A percentile compares a stretch with the other conserved stretches of the same genome.
These are phyloP conservation scores for Phalaenopsis hybrid DNA, from an alignment of 116 monocot species.

Conservation along the genomic window DNA sequence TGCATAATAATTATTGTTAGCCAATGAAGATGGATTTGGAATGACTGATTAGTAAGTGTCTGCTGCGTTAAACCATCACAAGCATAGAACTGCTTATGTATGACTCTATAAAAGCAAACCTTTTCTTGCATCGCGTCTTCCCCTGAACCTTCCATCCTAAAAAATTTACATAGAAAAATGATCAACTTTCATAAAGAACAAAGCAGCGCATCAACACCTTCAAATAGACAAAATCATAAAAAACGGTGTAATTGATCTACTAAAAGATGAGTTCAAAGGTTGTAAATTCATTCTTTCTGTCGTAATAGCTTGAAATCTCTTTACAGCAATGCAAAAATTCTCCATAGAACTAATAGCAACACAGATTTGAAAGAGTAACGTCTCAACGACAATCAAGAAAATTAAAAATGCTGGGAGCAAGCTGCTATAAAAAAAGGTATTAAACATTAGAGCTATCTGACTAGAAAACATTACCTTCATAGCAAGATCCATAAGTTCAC, in stretches of 20 bases:
- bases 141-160: conserved; percentile 90
- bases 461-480: conserved; percentile 75
- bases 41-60: no score
- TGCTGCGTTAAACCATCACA: not conserved
- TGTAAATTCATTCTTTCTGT: no score
- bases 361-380: no score
- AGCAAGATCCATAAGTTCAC: conserved; percentile 94
- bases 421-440: not conserved
- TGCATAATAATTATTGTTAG: conserved; percentile 9
- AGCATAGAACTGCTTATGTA: not conserved
- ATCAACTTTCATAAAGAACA: conserved; percentile 5
- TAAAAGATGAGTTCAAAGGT: no score
- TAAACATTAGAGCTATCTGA: not conserved
- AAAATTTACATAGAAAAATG: conserved; percentile 14
- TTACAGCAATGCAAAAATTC: no score
- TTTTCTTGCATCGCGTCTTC: conserved; percentile 87
- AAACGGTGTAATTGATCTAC: no score
- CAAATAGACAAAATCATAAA: not conserved
- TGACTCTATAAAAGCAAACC: conserved; percentile 16
- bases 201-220: not conserved
- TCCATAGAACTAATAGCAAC: no score
- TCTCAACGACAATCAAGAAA: not conserved
- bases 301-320: no score
- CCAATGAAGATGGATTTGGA: not conserved
- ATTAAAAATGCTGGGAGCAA: not conserved